phyloP scores from a whole-genome alignment of 768 basidiomycete species.

The Collybia nuda region DNA sequence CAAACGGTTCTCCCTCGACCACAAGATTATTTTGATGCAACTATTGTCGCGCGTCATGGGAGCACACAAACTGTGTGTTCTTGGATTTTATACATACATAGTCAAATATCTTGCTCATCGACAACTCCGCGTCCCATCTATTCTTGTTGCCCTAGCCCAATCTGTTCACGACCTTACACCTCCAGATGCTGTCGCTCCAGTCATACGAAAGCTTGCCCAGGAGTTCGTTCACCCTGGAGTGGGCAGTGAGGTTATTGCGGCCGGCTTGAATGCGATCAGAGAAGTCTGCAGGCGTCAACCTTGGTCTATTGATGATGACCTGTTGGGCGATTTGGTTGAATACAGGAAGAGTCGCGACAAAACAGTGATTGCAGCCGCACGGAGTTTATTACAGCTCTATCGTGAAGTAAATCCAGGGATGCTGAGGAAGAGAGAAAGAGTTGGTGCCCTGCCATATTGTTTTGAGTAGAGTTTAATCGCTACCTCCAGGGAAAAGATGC shows the following conservation, averaged over 20 bases:
- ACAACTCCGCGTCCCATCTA: slow-evolving; percentile 89
- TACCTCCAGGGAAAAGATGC: slow-evolving; percentile 82
- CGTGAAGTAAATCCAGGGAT: slow-evolving; percentile 95
- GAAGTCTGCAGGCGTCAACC: slow-evolving; percentile 95
- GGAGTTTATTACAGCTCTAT: slow-evolving; percentile 86
- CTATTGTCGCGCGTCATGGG: slow-evolving; percentile 94
- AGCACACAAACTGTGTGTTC: slow-evolving; percentile 87
- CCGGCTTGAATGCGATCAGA: slow-evolving; percentile 93
- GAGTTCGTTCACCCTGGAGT: slow-evolving; percentile 99
- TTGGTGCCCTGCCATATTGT: slow-evolving; percentile 29
- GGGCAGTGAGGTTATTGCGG: slow-evolving; percentile 91
- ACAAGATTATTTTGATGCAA: slow-evolving; percentile 97
- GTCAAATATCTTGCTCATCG: slow-evolving; percentile 91
- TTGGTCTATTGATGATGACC: slow-evolving; percentile 95
- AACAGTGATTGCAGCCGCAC: slow-evolving; percentile 83
- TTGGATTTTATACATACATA: slow-evolving; percentile 95
- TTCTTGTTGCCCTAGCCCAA: slow-evolving; percentile 92
- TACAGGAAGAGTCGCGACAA: slow-evolving; percentile 97
- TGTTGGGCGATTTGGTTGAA: slow-evolving; percentile 89
- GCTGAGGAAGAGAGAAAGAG: slow-evolving; percentile 85
- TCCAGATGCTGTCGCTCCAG: slow-evolving; percentile 87
- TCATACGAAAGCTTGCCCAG: slow-evolving; percentile 86
- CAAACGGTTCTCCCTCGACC: slow-evolving; percentile 94
- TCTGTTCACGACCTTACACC: slow-evolving; percentile 95
- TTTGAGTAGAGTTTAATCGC: slow-evolving; percentile 7